Evolutionary conservation across 2,329 filamentous ascomycete genomes (phyloP).

Genomic region (Cladosporium cucumerinum): DNA sequence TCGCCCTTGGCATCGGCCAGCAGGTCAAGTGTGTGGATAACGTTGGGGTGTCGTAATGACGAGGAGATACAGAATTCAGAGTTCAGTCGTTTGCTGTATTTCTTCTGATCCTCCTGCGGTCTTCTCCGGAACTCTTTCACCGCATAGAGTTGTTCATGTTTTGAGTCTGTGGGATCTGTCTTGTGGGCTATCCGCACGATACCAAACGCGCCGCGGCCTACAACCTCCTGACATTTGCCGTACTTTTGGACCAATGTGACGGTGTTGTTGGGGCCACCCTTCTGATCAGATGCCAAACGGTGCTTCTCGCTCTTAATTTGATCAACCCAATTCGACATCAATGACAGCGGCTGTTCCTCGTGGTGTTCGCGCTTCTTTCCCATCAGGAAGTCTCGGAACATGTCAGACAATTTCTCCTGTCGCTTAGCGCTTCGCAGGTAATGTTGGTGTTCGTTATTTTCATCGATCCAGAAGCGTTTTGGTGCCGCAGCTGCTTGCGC

Average conservation of each 20-base stretch:
- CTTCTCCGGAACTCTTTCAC: conserved; percentile 97
- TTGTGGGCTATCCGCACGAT: conserved; percentile 98
- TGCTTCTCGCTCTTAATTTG: conserved; percentile 87
- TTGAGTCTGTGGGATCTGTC: conserved; percentile 72
- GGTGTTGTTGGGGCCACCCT: conserved; percentile 68
- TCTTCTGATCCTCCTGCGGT: conserved; percentile 91
- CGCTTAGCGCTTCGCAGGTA: conserved; percentile 83
- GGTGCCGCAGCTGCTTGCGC: conserved; percentile 19
- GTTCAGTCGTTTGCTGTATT: conserved; percentile 95
- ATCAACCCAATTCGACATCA: conserved; percentile 95
- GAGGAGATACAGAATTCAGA: conserved; percentile 99
- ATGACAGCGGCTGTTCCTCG: conserved; percentile 76
- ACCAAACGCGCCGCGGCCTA: conserved; percentile 92
- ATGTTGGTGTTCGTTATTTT: conserved; percentile 76
- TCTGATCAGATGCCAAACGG: conserved; percentile 69
- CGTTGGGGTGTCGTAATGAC: conserved; percentile 91
- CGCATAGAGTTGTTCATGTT: conserved; percentile 84
- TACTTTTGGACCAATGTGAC: conserved; percentile 91
- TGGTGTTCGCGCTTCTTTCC: conserved; percentile 75
- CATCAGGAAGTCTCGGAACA: conserved; percentile 78
- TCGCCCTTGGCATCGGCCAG: conserved; percentile 95
- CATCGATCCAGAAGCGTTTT: conserved; percentile 55
- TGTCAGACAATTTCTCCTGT: conserved; percentile 90
- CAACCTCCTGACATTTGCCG: conserved; percentile 95
- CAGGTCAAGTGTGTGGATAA: conserved; percentile 95